Base-by-base conservation (phyloP, 2,329 filamentous ascomycete species). In the Sclerotinia nivalis region DNA sequence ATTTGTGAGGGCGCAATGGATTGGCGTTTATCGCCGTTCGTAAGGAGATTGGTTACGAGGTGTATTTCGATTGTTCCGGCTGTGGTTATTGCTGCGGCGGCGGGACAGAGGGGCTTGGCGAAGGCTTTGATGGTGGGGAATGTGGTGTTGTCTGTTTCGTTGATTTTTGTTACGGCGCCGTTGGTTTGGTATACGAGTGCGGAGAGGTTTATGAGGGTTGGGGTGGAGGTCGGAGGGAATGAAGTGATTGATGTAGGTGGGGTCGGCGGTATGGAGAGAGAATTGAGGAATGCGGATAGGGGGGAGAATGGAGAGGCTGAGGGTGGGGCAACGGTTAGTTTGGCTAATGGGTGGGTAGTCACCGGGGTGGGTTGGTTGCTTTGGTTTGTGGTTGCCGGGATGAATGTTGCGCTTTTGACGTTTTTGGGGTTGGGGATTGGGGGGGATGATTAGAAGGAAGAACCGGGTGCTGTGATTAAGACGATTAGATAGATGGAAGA, bases 171-270 rank as follows among this genome's bases (percentile, higher is more conserved):
- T 22, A 88, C 87, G 0, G 91, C 92, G 1, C 93, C 93, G 4
- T 82, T 96, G 43, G 89, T 96, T 69, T 96, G 91, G 81, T 96
- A 95, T 76, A 96, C 93, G 0, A 91, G 90, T 74, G 85, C 89
- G 55, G 86, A 88, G 73, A 88, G 88, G 76, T 95, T 91, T 80
- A 96, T 97, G 93, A 91, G 87, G 15, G 73, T 76, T 2, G 68
- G 73, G n/a, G 65, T 58, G 49, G 72, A 72, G 31, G 71, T 59
- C 4, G 68, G 72, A 3, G 45, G 28, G 18, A n/a, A 18, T 20
- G 59, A 6, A 10, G 58, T 25, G 9, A 69, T 68, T 28, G 69
- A 72, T 34, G 58, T 47, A 22, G 70, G 74, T n/a, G 7, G 20
- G 9, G 58, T n/a, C 25, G 58, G 34, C 5, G 28, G n/a, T 15